Conservation (phyloP, 2,329 filamentous ascomycete genomes). For the Trichoderma aggressivum region DNA sequence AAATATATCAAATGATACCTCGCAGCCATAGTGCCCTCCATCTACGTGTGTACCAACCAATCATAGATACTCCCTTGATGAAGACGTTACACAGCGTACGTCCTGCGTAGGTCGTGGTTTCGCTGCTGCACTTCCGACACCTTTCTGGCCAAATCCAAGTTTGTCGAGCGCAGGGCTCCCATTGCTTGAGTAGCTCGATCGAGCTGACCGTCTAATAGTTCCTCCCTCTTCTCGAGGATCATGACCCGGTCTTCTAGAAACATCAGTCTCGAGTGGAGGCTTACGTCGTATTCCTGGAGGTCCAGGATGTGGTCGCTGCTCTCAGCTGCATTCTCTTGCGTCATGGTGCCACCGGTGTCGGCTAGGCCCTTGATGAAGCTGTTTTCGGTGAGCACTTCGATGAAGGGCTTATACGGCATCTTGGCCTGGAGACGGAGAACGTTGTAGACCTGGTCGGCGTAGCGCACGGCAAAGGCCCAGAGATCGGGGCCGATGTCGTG, state of each 20-base stretch:
- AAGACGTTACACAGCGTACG: neutral
- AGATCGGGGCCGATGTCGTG: neutral
- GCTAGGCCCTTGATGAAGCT: neutral
- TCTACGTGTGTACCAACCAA: neutral
- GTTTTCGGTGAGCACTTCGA: slow-evolving; percentile 7
- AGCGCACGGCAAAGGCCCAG: slow-evolving; percentile 1
- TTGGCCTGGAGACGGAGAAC: slow-evolving; percentile 10
- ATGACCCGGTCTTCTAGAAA: slow-evolving; percentile 15
- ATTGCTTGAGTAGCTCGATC: neutral
- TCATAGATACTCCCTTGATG: neutral
- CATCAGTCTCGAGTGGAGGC: neutral
- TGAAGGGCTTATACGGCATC: slow-evolving; percentile 8
- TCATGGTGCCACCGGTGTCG: neutral
- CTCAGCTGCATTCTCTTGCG: neutral
- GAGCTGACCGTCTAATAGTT: neutral
- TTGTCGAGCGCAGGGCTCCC: neutral
- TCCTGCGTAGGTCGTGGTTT: slow-evolving; percentile 9
- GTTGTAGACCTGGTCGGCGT: slow-evolving; percentile 11
- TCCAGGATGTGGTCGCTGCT: neutral
- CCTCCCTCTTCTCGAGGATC: slow-evolving; percentile 11
- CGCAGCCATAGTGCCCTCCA: neutral
- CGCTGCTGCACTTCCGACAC: slow-evolving; percentile 16
- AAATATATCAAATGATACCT: slow-evolving; percentile 2
- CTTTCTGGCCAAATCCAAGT: slow-evolving; percentile 12
- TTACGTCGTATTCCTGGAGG: neutral